Evolutionary conservation across 768 basidiomycete species (phyloP), one percentile per base, ranked within the genome.

Genomic region (Austroboletus festivus): DNA sequence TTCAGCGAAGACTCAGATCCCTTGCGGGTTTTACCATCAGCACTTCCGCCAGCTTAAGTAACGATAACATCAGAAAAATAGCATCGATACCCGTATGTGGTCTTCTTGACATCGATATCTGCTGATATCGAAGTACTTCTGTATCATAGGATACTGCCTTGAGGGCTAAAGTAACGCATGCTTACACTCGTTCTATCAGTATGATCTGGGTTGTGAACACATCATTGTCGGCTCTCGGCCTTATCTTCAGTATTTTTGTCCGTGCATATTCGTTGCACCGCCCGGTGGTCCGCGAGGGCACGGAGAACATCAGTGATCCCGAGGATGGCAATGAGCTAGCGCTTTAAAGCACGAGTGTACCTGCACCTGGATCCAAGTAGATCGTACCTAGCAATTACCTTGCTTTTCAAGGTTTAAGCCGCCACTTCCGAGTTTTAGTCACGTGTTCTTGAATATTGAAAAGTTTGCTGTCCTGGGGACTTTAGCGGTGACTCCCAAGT

Each of bases 1-100:
- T 65, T 9, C 46, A 38, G 28, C 48, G 43, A 41, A 56, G 19
- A 24, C 34, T 67, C 22, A 48, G 23, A 21, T 50, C 38, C 15
- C 52, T 67, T 18, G 6, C 46, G 9, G 63, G 54, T 6, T 21
- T 58, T 18, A 52, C 58, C 28, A 64, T 79, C 22, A 63, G 72
- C 50, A 75, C 74, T 1, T 74, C 74, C 5, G 59, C 73, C 4
- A 62, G 72, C 13, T 73, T 68, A 20, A 68, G 82, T 20, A 77
- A 69, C 46, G 65, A 80, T 48, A 73, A 71, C 51, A 73, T 83
- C 5, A 62, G 69, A 18, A 58, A 65, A 22, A 70, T 85, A 44
- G 69, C 71, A 38, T 50, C 45, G 3, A 65, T 65, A 30, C n/a
- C 63, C 31, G 71, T 67, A 54, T 46, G 40, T 45, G 7, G 10